Evolutionary conservation across 2,329 filamentous ascomycete species (phyloP).

Genomic region (Trichoderma sp.): DNA sequence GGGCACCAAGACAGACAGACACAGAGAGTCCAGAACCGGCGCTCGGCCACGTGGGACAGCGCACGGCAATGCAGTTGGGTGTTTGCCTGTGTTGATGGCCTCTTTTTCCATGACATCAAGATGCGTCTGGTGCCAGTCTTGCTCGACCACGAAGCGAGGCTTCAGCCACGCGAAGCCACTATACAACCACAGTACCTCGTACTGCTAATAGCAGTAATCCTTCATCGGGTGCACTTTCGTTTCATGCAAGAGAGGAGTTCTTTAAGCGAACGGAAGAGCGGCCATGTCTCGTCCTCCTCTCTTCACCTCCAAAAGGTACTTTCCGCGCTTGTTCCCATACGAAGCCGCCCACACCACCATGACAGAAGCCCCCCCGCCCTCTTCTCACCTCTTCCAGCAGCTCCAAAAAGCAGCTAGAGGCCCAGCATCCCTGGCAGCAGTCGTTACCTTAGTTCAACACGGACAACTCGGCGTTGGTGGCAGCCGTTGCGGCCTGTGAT

Average conservation of each 20-base stretch:
- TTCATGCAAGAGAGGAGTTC: no score
- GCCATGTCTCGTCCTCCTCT: slow-evolving; percentile 8
- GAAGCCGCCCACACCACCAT: slow-evolving; percentile 15
- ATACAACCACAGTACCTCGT: background rate
- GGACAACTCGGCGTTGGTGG: slow-evolving; percentile 25
- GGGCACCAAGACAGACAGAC: background rate
- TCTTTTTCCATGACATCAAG: slow-evolving; percentile 15
- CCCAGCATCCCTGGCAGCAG: background rate
- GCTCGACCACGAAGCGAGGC: background rate
- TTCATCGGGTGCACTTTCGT: background rate
- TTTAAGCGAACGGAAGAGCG: no score
- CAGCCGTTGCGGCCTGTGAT: slow-evolving; percentile 2
- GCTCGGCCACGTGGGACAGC: slow-evolving; percentile 1
- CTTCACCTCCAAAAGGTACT: background rate
- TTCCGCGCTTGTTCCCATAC: background rate
- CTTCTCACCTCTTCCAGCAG: slow-evolving; percentile 2
- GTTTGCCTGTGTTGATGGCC: no score
- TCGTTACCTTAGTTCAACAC: slow-evolving; percentile 21
- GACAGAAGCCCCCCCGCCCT: slow-evolving; percentile 5
- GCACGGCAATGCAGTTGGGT: background rate
- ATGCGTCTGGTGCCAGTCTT: background rate
- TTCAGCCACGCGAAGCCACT: slow-evolving; percentile 19
- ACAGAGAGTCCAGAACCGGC: slow-evolving; percentile 1
- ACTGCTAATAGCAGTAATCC: background rate
- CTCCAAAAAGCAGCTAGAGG: background rate